phyloP scores from a whole-genome alignment of 1,139 yeast genomes.

The Pichia sorboxylosa region DNA sequence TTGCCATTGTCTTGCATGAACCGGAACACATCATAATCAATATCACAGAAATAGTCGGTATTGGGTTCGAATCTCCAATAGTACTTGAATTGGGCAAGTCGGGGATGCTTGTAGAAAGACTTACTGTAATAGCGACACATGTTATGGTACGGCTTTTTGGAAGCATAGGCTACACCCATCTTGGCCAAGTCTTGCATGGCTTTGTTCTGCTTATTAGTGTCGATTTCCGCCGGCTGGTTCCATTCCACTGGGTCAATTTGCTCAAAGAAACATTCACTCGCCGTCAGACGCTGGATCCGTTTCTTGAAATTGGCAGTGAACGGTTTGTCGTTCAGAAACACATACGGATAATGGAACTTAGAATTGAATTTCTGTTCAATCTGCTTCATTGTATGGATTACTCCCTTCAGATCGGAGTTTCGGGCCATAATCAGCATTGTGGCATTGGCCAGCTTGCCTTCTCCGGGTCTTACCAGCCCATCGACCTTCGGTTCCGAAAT shows the following conservation, averaged over 20 bases:
- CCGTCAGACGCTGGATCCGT: constrained; percentile 29
- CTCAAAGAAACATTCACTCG: constrained; percentile 49
- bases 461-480: constrained; percentile 13
- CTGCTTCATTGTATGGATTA: constrained; percentile 41
- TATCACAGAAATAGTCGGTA: constrained; percentile 52
- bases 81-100: constrained; percentile 41
- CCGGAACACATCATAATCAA: constrained; percentile 67
- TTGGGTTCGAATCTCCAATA: constrained; percentile 81
- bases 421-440: constrained; percentile 63
- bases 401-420: constrained; percentile 42
- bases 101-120: constrained; percentile 50
- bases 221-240: constrained; percentile 54
- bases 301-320: constrained; percentile 48
- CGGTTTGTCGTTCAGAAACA: constrained; percentile 61
- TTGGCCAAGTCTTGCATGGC: constrained; percentile 31
- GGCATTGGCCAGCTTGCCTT: constrained; percentile 43
- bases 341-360: constrained; percentile 69
- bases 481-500: constrained; percentile 42
- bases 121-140: constrained; percentile 73
- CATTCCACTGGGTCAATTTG: constrained; percentile 44
- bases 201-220: constrained; percentile 29
- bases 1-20: constrained; percentile 56
- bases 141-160: constrained; percentile 54
- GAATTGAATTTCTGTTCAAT: constrained; percentile 56
- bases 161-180: constrained; percentile 53